Evolutionary conservation across 2,329 filamentous ascomycete genomes (phyloP), one percentile per base, ranked within the genome.

Genomic region (Alternaria incomplexa): DNA sequence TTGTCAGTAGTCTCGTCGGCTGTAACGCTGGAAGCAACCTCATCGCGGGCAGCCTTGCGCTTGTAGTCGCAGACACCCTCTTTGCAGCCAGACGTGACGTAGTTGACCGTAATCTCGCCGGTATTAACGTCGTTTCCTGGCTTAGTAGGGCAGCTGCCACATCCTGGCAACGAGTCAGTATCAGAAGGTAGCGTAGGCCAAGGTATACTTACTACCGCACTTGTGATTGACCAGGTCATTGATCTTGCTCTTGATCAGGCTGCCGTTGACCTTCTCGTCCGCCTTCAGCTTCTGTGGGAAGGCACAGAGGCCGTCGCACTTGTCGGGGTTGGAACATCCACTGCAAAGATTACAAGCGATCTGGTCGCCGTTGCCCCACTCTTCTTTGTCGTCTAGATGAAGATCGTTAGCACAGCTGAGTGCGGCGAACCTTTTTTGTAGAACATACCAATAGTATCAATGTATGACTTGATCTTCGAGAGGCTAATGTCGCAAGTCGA

Each of bases 51-150:
- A 15, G 44, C 11, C 20, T 46, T 23, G 12, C 22, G 44, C 20
- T 46, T 23, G 12, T 46, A 23, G n/a, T 56, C 23, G 12, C 44
- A 23, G 20, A 23, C 44, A 22, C 43, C 43, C 20, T 45, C 43
- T 45, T 48, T 23, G 44, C 55, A 57, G 12, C 17, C 36, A 20
- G 28, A 17, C 7, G 10, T 13, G 11, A 25, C 28, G 17, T 48
- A 59, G 47, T 59, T 59, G 48, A 59, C 22, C 15, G 56, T 59
- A 28, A 53, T 17, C 36, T 59, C 56, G 36, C 56, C 47, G 7
- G 26, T 20, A 12, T 53, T 53, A 22, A 59, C 56, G 17, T 53
- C 22, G 47, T 59, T 59, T 12, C 56, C 56, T 12, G 32, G 47
- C 11, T 48, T 28, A 22, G 52, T 20, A 20, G 56, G 56, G 22